phyloP scores from a whole-genome alignment of 306 rosid species.

The Castanospermum australe region DNA sequence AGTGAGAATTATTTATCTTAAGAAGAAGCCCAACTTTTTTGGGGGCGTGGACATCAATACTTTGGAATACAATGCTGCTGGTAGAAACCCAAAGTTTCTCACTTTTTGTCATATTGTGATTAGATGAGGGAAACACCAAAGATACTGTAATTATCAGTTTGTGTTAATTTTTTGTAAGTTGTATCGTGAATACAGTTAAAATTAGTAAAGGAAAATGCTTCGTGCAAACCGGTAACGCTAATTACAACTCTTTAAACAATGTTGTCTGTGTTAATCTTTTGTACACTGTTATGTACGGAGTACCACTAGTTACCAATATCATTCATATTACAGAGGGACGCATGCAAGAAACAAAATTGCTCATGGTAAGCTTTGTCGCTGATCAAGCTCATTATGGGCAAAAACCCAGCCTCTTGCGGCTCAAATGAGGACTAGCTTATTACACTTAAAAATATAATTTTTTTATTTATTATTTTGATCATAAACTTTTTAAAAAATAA shows the following conservation, averaged over 20 bases:
- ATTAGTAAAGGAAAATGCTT: not conserved
- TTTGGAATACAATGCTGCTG: not conserved
- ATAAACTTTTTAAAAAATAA: no score
- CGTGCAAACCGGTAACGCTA: not conserved
- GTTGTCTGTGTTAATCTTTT: not conserved
- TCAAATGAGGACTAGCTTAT: no score
- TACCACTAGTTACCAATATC: not conserved
- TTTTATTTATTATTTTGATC: no score
- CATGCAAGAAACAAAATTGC: no score
- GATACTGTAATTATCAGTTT: not conserved
- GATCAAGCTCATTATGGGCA: no score
- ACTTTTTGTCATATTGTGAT: not conserved
- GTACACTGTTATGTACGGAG: not conserved
- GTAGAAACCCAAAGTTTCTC: not conserved
- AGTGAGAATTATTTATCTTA: not conserved
- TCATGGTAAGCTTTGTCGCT: no score
- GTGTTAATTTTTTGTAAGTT: not conserved
- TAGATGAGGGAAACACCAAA: not conserved
- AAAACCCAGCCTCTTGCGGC: no score
- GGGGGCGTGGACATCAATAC: no score
- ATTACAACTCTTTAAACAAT: not conserved
- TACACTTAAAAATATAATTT: no score
- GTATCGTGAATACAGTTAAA: not conserved
- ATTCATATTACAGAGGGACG: no score
- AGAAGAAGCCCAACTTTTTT: not conserved